A percentile compares a stretch with the other conserved stretches of the same genome.
phyloP scores from a whole-genome alignment of 1,284 basidiomycete genomes.

The Hortiboletus rubellus region DNA sequence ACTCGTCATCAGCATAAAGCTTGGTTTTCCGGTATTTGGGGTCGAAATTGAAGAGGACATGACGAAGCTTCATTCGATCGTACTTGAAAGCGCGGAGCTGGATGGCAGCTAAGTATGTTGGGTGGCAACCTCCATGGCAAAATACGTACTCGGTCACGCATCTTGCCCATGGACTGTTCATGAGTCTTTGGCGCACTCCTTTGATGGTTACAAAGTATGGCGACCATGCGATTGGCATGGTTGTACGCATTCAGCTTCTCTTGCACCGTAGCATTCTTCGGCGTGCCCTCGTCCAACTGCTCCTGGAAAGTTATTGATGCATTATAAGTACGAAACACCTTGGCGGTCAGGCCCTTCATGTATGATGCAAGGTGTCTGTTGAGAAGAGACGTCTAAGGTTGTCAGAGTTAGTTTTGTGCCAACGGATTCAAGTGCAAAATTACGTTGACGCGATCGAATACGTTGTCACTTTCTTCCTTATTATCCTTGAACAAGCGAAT shows the following conservation, averaged over 20 bases:
- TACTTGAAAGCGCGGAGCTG: constrained; percentile 84
- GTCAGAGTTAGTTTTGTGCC: constrained; percentile 8
- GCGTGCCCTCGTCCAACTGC: constrained; percentile 76
- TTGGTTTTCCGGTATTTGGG: constrained; percentile 81
- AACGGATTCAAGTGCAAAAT: constrained; percentile 14
- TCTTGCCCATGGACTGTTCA: constrained; percentile 89
- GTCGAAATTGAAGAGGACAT: constrained; percentile 75
- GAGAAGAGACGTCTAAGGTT: constrained; percentile 69
- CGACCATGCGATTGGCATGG: constrained; percentile 92
- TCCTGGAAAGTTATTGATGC: constrained; percentile 93
- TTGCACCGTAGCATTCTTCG: constrained; percentile 73
- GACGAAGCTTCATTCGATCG: constrained; percentile 89
- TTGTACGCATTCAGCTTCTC: constrained; percentile 97
- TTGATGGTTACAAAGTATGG: constrained; percentile 98
- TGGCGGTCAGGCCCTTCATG: constrained; percentile 96
- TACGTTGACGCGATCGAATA: constrained; percentile 94
- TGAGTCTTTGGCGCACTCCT: constrained; percentile 89
- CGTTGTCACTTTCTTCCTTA: constrained; percentile 84
- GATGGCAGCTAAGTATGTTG: constrained; percentile 11
- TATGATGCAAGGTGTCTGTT: constrained; percentile 91
- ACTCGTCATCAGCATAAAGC: constrained; percentile 79
- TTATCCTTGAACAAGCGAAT: constrained; percentile 87
- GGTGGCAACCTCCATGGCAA: neutral
- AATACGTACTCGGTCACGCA: constrained; percentile 76
- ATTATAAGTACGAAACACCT: constrained; percentile 99